These are phyloP conservation scores for Eremothecium cymbalariae DNA, from an alignment of 1,139 yeast species.

Conservation along the genomic window DNA sequence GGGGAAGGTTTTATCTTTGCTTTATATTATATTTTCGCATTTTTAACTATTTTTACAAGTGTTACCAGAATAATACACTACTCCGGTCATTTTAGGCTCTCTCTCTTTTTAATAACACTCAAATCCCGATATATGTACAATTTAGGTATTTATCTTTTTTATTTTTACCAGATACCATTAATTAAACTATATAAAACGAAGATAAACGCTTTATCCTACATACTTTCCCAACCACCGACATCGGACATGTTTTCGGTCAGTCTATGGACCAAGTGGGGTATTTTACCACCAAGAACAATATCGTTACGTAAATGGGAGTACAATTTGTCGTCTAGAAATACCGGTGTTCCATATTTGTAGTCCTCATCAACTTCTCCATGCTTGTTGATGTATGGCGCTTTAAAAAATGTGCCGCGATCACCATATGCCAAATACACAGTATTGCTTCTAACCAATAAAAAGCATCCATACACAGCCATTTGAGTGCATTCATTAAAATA, in stretches of 20 bases:
- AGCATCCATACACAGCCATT: conserved; percentile 64
- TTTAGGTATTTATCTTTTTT: too few species aligned
- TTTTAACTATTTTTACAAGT: too few species aligned
- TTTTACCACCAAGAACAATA: conserved; percentile 73
- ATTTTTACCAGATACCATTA: too few species aligned
- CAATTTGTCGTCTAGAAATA: conserved; percentile 53
- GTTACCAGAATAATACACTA: too few species aligned
- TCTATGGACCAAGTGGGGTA: conserved; percentile 70
- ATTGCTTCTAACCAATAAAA: conserved; percentile 67
- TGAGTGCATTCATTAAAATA: conserved; percentile 47
- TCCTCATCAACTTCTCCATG: conserved; percentile 86
- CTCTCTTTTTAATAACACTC: too few species aligned
- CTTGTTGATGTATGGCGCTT: conserved; percentile 76
- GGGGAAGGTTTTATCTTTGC: too few species aligned
- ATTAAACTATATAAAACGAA: conserved; percentile 1
- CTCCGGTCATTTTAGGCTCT: too few species aligned
- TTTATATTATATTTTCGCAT: too few species aligned
- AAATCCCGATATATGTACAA: too few species aligned
- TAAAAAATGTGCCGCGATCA: conserved; percentile 64
- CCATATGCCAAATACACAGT: conserved; percentile 57
- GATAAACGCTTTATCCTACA: conserved; percentile 34
- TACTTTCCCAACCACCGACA: conserved; percentile 93
- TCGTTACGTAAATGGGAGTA: conserved; percentile 61
- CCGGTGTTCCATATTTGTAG: conserved; percentile 62
- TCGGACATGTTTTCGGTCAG: conserved; percentile 71